Base-by-base conservation (phyloP, 768 basidiomycete species). In the Gymnopilus junonius region DNA sequence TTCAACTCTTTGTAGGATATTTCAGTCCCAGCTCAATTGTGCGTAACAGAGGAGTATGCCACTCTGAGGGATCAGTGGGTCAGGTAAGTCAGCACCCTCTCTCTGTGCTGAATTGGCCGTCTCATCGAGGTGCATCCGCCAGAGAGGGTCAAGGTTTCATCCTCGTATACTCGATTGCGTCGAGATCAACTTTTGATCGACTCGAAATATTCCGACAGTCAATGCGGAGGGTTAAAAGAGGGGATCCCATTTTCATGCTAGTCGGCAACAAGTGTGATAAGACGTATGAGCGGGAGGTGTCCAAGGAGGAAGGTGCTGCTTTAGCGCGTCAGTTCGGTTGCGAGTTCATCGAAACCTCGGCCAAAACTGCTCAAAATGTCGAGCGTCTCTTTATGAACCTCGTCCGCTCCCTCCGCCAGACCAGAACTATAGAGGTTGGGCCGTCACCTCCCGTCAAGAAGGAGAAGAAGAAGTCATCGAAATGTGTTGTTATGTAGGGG, bases 81-180 rank as follows among this genome's bases (percentile, higher is more conserved):
- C 70, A 89, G 95, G 95, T 97, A 64, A 77, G 90, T 83, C 35
- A 23, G 34, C 10, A 32, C 25, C n/a, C 31, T 21, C 27, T 53
- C 59, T 46, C 34, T 50, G 51, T 21, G 56, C 45, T 56, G 43
- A 57, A 53, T 63, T 66, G 48, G 45, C 61, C 48, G 35, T 65
- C 39, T 55, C n/a, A 46, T 51, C 55, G 29, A 17, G 57, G 25
- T 20, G 50, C 63, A 63, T 27, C 67, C 58, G 65, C 34, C 60
- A 97, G 95, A 29, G 95, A 98, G 77, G 96, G 96, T 65, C 95
- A 97, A 80, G 95, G 95, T n/a, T 97, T 98, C 76, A 91, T 98
- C 68, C 86, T 98, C 50, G 95, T 97, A 62, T 98, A 97, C 79
- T 97, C 95, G 43, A 96, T 98, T 75, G 92, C 94, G 59, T 95